These are phyloP conservation scores for Echinosophora koreensis DNA, from an alignment of 306 rosid species.

Conservation along the genomic window DNA sequence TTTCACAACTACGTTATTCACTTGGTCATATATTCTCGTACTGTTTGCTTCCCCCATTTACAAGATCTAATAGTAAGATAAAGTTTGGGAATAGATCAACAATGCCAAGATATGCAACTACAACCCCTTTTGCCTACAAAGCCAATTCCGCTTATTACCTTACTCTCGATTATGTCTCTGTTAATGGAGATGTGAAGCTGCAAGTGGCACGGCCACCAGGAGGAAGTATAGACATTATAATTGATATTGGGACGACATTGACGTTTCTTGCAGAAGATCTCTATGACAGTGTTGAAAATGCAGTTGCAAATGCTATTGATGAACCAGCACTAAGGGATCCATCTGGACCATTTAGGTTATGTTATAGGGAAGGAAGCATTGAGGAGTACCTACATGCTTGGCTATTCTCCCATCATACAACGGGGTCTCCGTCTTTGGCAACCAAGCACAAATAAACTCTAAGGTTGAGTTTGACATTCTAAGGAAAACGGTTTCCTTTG, in stretches of 20 bases:
- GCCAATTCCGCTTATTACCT: too few relatives aligned
- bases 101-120: not conserved
- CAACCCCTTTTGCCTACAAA: conserved; percentile 10
- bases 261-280: too few relatives aligned
- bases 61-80: conserved; percentile 9
- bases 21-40: conserved; percentile 35
- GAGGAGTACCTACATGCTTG: not conserved
- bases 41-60: conserved; percentile 16
- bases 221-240: too few relatives aligned
- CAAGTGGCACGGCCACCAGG: too few relatives aligned
- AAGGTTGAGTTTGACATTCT: conserved; percentile 1
- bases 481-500: conserved; percentile 6
- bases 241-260: too few relatives aligned
- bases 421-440: not conserved
- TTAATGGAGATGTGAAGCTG: too few relatives aligned
- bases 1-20: conserved; percentile 13
- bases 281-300: too few relatives aligned
- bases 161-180: too few relatives aligned
- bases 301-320: too few relatives aligned
- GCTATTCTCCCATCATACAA: not conserved
- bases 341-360: not conserved
- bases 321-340: not conserved
- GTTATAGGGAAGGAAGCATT: not conserved
- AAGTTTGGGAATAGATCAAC: not conserved
- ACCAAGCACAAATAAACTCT: not conserved